phyloP scores from a whole-genome alignment of 2,329 filamentous ascomycete genomes.

The Fusarium tricinctum region DNA sequence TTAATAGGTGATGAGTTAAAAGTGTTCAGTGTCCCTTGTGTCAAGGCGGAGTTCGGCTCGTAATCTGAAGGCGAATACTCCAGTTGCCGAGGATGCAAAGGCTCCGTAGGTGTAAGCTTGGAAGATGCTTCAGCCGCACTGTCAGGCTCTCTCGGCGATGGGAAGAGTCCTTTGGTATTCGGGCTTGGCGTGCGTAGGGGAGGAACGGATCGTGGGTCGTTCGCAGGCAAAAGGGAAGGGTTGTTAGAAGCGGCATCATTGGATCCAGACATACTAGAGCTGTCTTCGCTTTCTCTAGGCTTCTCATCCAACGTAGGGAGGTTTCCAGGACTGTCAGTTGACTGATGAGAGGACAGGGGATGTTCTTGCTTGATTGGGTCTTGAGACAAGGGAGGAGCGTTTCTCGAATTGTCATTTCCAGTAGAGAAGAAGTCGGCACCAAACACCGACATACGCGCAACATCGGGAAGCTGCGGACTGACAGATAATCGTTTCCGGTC shows the following conservation, averaged over 20 bases:
- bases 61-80: slow-evolving; percentile 55
- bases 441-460: slow-evolving; percentile 72
- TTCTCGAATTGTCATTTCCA: slow-evolving; percentile 34
- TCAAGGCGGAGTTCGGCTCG: slow-evolving; percentile 55
- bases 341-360: slow-evolving; percentile 7
- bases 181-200: slow-evolving; percentile 56
- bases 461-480: slow-evolving; percentile 70
- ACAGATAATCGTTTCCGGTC: slow-evolving; percentile 58
- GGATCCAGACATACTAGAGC: neutral
- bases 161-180: slow-evolving; percentile 27
- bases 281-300: slow-evolving; percentile 9
- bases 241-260: slow-evolving; percentile 2
- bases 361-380: slow-evolving; percentile 36
- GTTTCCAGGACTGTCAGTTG: slow-evolving; percentile 7
- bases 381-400: slow-evolving; percentile 14
- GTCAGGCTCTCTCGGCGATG: slow-evolving; percentile 21
- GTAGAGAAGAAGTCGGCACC: slow-evolving; percentile 69
- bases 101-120: slow-evolving; percentile 60
- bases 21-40: slow-evolving; percentile 63
- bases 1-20: slow-evolving; percentile 68
- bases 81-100: slow-evolving; percentile 60
- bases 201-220: slow-evolving; percentile 48
- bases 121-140: slow-evolving; percentile 12
- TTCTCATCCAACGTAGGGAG: slow-evolving; percentile 21
- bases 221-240: slow-evolving; percentile 33